Evolutionary conservation across 2,329 filamentous ascomycete genomes (phyloP).

Genomic region (Penicillium sp.): DNA sequence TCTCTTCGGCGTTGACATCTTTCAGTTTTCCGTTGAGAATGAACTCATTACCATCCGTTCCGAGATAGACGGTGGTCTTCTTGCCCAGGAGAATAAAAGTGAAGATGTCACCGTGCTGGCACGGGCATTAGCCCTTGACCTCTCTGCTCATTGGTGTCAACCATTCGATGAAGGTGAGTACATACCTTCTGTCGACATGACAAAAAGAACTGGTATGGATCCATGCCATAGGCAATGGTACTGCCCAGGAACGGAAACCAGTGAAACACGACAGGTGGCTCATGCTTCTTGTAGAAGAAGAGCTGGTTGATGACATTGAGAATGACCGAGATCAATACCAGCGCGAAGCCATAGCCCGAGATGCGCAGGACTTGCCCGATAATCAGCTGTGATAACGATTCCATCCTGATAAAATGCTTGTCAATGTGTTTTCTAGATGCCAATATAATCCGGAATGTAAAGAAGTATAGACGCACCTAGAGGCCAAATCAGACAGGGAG

Average conservation of each 20-base stretch:
- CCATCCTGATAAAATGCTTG: constrained; percentile 12
- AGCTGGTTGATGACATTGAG: constrained; percentile 77
- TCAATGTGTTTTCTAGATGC: not conserved
- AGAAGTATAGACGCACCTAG: not conserved
- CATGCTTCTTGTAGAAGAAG: constrained; percentile 73
- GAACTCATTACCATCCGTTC: constrained; percentile 83
- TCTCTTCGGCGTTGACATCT: constrained; percentile 87
- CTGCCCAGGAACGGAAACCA: constrained; percentile 64
- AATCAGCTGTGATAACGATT: constrained; percentile 14
- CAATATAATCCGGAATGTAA: not conserved
- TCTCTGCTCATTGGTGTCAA: not conserved
- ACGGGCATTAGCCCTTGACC: not conserved
- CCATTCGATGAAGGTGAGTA: not conserved
- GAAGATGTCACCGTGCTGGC: constrained; percentile 87
- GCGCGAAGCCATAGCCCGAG: constrained; percentile 35
- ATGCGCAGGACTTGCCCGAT: constrained; percentile 17
- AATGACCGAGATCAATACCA: constrained; percentile 58
- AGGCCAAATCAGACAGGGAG: constrained; percentile 22
- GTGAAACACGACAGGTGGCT: constrained; percentile 78
- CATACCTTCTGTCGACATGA: constrained; percentile 69
- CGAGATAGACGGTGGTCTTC: constrained; percentile 84
- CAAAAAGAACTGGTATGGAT: constrained; percentile 80
- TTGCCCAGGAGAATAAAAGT: constrained; percentile 86
- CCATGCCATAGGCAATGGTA: constrained; percentile 48
- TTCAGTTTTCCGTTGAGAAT: constrained; percentile 89